Evolutionary conservation across 352 stramenopile species (phyloP).

Genomic region (Phytophthora crassamura): DNA sequence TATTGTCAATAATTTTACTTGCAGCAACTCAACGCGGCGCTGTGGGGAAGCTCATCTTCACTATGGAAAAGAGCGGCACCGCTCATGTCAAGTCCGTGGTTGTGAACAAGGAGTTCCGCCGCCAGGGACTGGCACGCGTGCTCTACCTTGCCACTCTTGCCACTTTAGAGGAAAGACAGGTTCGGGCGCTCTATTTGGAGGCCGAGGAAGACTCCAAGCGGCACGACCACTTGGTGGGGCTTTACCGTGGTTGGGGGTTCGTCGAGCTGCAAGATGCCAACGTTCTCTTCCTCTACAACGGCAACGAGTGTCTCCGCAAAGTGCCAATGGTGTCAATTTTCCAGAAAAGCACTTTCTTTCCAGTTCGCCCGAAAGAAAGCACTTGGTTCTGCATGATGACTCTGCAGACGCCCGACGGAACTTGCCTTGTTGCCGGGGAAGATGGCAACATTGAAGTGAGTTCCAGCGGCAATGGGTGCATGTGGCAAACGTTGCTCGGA

Average conservation of each 20-base stretch:
- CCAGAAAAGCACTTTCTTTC: slow-evolving; percentile 48
- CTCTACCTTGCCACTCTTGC: slow-evolving; percentile 78
- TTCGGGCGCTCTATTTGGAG: slow-evolving; percentile 63
- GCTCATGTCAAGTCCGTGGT: slow-evolving; percentile 84
- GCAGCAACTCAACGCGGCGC: slow-evolving; percentile 59
- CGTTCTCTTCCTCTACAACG: slow-evolving; percentile 85
- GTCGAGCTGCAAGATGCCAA: slow-evolving; percentile 57
- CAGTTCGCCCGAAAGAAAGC: slow-evolving; percentile 47
- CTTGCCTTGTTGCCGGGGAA: slow-evolving; percentile 72
- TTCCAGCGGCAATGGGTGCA: slow-evolving; percentile 39
- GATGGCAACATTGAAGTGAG: slow-evolving; percentile 65
- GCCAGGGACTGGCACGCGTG: slow-evolving; percentile 73
- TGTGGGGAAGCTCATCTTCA: slow-evolving; percentile 87
- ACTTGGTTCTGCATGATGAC: slow-evolving; percentile 86
- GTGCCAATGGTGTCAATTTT: slow-evolving; percentile 78
- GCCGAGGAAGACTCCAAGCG: slow-evolving; percentile 73
- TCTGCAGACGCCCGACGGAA: slow-evolving; percentile 66
- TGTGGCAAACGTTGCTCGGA: slow-evolving; percentile 83
- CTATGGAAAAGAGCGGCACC: slow-evolving; percentile 56
- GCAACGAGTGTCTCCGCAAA: slow-evolving; percentile 86
- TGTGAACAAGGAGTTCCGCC: slow-evolving; percentile 73
- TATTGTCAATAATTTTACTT: not conserved
- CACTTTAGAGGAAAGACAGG: slow-evolving; percentile 63
- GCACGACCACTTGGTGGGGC: slow-evolving; percentile 65
- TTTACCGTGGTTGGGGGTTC: slow-evolving; percentile 83